Conservation (phyloP, 495 filamentous ascomycete species). For the Letharia lupina region DNA sequence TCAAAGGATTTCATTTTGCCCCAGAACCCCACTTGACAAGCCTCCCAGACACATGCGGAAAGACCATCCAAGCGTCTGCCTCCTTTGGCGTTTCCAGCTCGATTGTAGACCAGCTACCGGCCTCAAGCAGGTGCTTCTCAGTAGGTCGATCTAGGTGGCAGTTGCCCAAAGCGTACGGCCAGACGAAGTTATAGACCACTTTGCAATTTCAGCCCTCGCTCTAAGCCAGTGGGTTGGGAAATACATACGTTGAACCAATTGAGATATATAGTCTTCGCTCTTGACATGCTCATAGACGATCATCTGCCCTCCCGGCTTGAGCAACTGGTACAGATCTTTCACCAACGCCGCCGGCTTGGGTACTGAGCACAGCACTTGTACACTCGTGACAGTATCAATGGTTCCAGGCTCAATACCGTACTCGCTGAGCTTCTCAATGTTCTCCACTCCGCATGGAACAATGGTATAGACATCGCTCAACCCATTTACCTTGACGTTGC, state of each 20-base stretch:
- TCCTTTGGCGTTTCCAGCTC: conserved; percentile 11
- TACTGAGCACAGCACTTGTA: conserved; percentile 67
- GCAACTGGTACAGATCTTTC: conserved; percentile 48
- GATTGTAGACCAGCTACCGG: conserved; percentile 22
- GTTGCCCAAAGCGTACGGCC: conserved; percentile 19
- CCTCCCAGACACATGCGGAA: conserved; percentile 21
- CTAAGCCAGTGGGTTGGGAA: neutral
- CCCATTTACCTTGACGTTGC: conserved; percentile 39
- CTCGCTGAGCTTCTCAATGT: conserved; percentile 35
- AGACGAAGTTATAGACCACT: conserved; percentile 21
- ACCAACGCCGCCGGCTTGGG: conserved; percentile 52
- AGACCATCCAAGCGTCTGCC: conserved; percentile 17
- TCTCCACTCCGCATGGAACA: conserved; percentile 52
- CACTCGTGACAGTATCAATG: conserved; percentile 60
- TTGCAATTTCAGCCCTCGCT: neutral
- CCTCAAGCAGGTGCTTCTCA: conserved; percentile 15
- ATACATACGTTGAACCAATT: conserved; percentile 19
- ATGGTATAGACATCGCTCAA: conserved; percentile 56
- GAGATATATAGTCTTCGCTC: conserved; percentile 16
- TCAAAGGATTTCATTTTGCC: neutral
- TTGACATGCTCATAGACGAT: conserved; percentile 65
- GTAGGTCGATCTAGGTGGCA: conserved; percentile 22
- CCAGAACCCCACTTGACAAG: conserved; percentile 12
- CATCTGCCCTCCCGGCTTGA: conserved; percentile 60
- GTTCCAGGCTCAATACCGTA: conserved; percentile 41